phyloP scores from a whole-genome alignment of 441 rosid species.

The Brassica balearica region DNA sequence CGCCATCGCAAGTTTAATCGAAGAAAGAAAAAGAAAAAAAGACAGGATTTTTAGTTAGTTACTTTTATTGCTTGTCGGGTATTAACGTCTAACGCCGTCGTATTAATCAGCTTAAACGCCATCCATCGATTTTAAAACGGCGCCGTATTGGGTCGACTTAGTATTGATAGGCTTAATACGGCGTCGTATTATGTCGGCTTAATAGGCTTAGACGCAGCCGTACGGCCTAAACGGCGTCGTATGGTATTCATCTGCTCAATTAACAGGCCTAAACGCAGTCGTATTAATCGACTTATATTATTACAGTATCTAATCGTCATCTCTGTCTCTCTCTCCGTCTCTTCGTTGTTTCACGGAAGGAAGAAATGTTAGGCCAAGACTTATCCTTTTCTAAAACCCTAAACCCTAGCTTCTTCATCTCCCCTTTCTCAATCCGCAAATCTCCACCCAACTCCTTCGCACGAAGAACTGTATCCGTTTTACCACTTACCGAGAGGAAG shows the following conservation, averaged over 20 bases:
- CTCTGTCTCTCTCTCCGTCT: background rate
- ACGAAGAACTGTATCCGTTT: constrained; percentile 20
- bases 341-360: background rate
- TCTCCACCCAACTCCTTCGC: constrained; percentile 31
- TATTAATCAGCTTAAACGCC: background rate
- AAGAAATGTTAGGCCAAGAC: constrained; percentile 52
- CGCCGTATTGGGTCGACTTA: no score
- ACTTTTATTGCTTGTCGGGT: background rate
- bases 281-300: background rate
- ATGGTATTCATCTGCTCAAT: no score
- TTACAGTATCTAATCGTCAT: background rate
- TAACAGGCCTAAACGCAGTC: background rate
- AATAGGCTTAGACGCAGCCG: background rate
- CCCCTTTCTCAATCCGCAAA: constrained; percentile 34
- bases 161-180: no score
- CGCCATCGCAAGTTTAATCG: constrained; percentile 44
- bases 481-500: constrained; percentile 25
- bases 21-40: background rate
- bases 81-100: constrained; percentile 14
- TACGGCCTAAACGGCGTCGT: background rate
- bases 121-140: no score
- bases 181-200: no score
- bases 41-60: background rate
- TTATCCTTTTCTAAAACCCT: constrained; percentile 79
- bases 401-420: constrained; percentile 52